phyloP scores from a whole-genome alignment of 129 eudicot genomes.

The Flaveria ramosissima region DNA sequence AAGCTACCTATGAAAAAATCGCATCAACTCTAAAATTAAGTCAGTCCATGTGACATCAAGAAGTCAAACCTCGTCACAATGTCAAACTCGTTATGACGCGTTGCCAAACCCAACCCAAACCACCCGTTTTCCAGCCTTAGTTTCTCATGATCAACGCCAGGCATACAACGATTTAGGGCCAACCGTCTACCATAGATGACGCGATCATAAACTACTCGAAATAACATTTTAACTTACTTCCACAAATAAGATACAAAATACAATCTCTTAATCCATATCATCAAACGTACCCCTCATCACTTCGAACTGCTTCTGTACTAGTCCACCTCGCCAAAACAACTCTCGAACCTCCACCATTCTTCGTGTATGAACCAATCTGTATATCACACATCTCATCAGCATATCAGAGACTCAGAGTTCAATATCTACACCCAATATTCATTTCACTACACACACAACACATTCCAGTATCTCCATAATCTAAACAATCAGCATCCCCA shows the following conservation, averaged over 20 bases:
- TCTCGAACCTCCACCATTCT: conserved; percentile 37
- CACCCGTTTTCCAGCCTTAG: not conserved
- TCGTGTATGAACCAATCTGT: conserved; percentile 43
- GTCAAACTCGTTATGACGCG: not conserved
- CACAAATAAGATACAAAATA: not conserved
- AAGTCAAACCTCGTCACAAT: not conserved
- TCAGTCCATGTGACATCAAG: not conserved
- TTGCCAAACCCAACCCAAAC: not conserved
- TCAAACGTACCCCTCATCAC: conserved; percentile 48
- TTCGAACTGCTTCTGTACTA: conserved; percentile 47
- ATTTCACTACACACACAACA: not conserved
- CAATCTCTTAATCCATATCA: not conserved
- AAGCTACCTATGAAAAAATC: not conserved
- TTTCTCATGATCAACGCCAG: not conserved
- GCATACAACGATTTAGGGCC: not conserved
- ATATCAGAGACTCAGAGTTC: conserved; percentile 3
- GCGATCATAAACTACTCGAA: not conserved
- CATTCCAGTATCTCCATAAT: not conserved
- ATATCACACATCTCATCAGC: conserved; percentile 21
- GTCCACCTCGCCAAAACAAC: conserved; percentile 36
- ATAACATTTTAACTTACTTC: not conserved
- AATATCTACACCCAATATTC: not conserved
- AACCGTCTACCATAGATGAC: not conserved
- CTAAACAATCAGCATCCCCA: no score
- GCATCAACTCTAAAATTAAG: not conserved